Percentiles rank a stretch among this genome's conserved stretches.
phyloP scores from a whole-genome alignment of 805 yeast species.

The Nakazawaea siamensis region DNA sequence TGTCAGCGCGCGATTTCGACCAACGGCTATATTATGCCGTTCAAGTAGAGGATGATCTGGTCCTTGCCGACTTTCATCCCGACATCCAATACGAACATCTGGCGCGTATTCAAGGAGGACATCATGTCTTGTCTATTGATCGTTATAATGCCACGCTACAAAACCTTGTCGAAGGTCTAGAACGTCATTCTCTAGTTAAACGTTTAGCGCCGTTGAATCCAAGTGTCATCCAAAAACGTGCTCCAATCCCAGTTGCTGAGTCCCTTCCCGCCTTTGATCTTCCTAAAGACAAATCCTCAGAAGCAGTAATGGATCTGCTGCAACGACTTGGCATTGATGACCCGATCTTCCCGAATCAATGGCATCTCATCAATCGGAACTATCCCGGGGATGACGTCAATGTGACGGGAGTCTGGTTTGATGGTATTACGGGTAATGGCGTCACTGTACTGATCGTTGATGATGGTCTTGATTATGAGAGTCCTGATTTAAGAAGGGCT shows the following conservation, averaged over 20 bases:
- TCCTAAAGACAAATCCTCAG: constrained; percentile 44
- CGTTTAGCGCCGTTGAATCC: no score
- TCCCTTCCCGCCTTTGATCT: constrained; percentile 11
- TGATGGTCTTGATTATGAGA: constrained; percentile 86
- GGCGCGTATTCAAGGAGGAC: constrained; percentile 50
- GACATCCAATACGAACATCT: constrained; percentile 61
- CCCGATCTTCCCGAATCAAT: constrained; percentile 77
- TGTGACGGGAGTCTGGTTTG: constrained; percentile 77
- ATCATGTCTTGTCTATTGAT: constrained; percentile 58
- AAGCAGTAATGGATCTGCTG: constrained; percentile 36
- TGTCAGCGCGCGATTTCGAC: no score
- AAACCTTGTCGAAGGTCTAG: no score
- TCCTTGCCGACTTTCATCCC: no score
- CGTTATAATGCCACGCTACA: no score
- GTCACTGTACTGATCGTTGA: constrained; percentile 85
- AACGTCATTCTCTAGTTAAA: no score
- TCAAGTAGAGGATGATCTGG: no score
- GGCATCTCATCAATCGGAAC: constrained; percentile 80
- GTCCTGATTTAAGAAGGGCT: constrained; percentile 61
- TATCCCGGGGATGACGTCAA: constrained; percentile 82
- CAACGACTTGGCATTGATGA: constrained; percentile 59
- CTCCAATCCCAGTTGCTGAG: constrained; percentile 47
- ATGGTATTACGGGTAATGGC: constrained; percentile 74
- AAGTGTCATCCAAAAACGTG: constrained; percentile 50
- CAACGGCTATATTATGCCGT: no score